A percentile compares a stretch with the other conserved stretches of the same genome.
Conservation (phyloP, 164 flowering plant genomes). For the Piper longum region DNA sequence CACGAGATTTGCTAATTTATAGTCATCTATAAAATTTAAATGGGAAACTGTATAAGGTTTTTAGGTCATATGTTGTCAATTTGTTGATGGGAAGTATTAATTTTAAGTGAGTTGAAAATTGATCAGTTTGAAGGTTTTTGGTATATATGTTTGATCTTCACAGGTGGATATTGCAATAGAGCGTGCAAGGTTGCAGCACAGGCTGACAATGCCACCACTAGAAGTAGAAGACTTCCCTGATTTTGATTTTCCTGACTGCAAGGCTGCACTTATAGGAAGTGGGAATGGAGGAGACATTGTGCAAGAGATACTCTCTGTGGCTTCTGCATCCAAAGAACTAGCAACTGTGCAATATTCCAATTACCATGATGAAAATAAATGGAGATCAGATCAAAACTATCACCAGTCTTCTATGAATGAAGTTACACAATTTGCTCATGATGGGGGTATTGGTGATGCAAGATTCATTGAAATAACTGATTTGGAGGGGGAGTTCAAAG, state of each 20-base stretch:
- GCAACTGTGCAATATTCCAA: constrained; percentile 16
- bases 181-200: constrained; percentile 69
- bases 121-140: too few species aligned
- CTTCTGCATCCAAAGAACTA: constrained; percentile 48
- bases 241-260: constrained; percentile 13
- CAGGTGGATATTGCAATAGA: constrained; percentile 75
- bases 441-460: not conserved
- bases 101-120: too few species aligned
- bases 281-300: constrained; percentile 28
- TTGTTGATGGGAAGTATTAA: too few species aligned
- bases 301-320: constrained; percentile 59
- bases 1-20: too few species aligned
- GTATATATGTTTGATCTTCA: not conserved
- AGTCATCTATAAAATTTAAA: too few species aligned
- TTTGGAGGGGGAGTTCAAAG: constrained; percentile 24
- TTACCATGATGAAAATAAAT: constrained; percentile 16
- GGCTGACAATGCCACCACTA: constrained; percentile 53
- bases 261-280: constrained; percentile 6
- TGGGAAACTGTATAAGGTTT: too few species aligned
- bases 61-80: too few species aligned
- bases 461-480: constrained; percentile 33
- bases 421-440: constrained; percentile 18
- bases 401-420: constrained; percentile 14
- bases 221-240: constrained; percentile 50
- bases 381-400: constrained; percentile 9